Evolutionary conservation across 176 grass and related monocot genomes (phyloP).

Genomic region (Puccinellia tenuiflora): DNA sequence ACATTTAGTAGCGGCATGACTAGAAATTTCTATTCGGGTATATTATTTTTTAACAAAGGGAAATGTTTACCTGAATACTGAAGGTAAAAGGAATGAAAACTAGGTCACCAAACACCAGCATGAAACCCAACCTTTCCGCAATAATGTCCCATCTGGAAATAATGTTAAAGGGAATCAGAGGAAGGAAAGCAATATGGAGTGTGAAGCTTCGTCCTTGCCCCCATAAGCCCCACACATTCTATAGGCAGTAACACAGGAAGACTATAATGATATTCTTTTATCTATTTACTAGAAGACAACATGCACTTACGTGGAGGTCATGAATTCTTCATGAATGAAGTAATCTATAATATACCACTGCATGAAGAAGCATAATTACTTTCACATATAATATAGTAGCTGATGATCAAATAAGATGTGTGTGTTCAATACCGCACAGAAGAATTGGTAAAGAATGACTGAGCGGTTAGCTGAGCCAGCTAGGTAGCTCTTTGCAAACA

Average conservation of each 20-base stretch:
- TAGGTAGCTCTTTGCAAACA: conserved; percentile 76
- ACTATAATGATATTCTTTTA: conserved; percentile 7
- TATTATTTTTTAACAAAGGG: background rate
- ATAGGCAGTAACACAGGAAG: background rate
- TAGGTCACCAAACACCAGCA: conserved; percentile 97
- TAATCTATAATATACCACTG: conserved; percentile 94
- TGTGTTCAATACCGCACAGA: conserved; percentile 67
- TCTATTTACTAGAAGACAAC: conserved; percentile 7
- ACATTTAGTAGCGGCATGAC: background rate
- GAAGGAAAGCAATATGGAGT: background rate
- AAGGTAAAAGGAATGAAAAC: conserved; percentile 99
- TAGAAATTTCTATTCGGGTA: background rate
- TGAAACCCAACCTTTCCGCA: conserved; percentile 93
- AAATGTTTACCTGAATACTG: conserved; percentile 69
- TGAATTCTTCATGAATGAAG: conserved; percentile 94
- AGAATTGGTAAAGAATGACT: conserved; percentile 82
- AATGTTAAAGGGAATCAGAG: background rate
- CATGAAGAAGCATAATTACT: conserved; percentile 33
- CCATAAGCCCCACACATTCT: background rate
- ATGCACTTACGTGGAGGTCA: conserved; percentile 95
- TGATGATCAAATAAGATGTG: conserved; percentile 13
- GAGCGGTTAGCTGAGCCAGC: conserved; percentile 73
- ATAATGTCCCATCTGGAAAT: conserved; percentile 96
- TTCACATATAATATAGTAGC: conserved; percentile 7
- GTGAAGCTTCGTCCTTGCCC: background rate